Evolutionary conservation across 805 yeast genomes (phyloP).

Genomic region (Saccharomycopsis fermentans): DNA sequence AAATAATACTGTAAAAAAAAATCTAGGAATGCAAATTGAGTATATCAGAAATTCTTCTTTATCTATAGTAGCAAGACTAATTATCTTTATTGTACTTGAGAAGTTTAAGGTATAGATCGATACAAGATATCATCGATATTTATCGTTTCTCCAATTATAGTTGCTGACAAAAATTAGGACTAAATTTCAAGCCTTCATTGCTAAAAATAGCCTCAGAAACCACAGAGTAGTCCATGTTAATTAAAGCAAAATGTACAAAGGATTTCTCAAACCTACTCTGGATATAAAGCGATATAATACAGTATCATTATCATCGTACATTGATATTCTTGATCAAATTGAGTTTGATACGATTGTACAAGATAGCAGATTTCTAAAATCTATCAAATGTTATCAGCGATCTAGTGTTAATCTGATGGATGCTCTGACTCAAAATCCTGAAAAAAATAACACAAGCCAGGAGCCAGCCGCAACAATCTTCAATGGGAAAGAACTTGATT

Average conservation of each 20-base stretch:
- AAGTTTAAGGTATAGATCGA: no score
- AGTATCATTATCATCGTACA: conserved; percentile 14
- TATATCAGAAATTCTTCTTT: no score
- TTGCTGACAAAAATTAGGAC: no score
- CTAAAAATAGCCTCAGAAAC: no score
- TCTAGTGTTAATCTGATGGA: neutral
- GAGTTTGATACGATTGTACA: conserved; percentile 9
- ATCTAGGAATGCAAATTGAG: no score
- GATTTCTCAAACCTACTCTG: neutral
- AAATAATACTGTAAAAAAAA: no score
- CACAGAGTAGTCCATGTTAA: neutral
- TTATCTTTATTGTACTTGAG: no score
- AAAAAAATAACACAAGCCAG: neutral
- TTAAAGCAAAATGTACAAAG: neutral
- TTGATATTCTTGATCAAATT: conserved; percentile 12
- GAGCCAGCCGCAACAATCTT: neutral
- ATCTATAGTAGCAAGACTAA: no score
- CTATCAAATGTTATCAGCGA: conserved; percentile 11
- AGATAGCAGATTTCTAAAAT: conserved; percentile 16
- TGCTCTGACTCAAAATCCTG: neutral
- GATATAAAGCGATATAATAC: conserved; percentile 1
- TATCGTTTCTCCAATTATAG: no score
- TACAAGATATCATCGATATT: no score
- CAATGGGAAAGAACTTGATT: neutral
- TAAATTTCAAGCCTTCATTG: no score